Evolutionary conservation across 176 grass and related monocot genomes (phyloP).

Genomic region (Juncus effusus): DNA sequence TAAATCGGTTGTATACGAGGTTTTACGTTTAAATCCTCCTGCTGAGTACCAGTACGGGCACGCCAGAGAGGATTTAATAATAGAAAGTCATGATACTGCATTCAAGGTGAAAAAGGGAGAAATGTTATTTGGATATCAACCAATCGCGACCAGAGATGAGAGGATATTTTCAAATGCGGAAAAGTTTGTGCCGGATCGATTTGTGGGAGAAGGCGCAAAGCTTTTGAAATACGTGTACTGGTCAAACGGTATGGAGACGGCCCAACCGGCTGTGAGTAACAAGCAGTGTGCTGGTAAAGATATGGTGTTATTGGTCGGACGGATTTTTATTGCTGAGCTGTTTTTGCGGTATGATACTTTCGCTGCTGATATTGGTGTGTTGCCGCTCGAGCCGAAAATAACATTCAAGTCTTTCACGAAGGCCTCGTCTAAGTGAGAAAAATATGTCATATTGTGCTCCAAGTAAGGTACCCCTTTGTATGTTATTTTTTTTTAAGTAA

Average conservation of each 20-base stretch:
- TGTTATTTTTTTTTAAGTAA: too few relatives aligned
- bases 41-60: constrained; percentile 77
- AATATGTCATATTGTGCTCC: background rate
- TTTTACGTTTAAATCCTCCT: constrained; percentile 62
- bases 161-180: constrained; percentile 35
- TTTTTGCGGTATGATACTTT: constrained; percentile 74
- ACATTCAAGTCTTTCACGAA: constrained; percentile 52
- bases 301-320: constrained; percentile 42
- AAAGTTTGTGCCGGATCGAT: constrained; percentile 55
- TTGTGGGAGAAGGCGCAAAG: constrained; percentile 29
- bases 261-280: constrained; percentile 40
- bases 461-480: too few relatives aligned
- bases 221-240: constrained; percentile 62
- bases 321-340: constrained; percentile 62
- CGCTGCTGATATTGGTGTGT: constrained; percentile 21
- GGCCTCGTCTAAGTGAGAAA: background rate
- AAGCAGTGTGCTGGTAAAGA: constrained; percentile 86
- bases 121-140: constrained; percentile 76
- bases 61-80: constrained; percentile 39
- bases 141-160: constrained; percentile 58
- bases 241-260: constrained; percentile 82
- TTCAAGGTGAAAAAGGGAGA: constrained; percentile 62
- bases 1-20: constrained; percentile 69
- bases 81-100: constrained; percentile 72
- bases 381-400: constrained; percentile 41